These are phyloP conservation scores for Colletotrichum agaves DNA, from an alignment of 2,329 filamentous ascomycete genomes.

Conservation along the genomic window DNA sequence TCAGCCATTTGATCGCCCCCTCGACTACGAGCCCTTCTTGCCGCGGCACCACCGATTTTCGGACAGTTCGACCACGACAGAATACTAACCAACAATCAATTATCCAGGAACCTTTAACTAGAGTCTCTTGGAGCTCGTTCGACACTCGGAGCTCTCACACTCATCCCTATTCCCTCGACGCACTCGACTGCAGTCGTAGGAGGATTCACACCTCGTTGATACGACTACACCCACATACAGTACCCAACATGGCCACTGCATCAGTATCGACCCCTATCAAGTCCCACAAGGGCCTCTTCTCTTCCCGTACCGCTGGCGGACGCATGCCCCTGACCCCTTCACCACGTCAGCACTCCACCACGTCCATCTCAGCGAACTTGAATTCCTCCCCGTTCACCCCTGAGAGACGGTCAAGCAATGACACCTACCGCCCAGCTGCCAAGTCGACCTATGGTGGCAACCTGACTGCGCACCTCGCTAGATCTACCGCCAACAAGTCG, in stretches of 20 bases:
- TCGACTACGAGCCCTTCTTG: slow-evolving; percentile 57
- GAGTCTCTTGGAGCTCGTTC: slow-evolving; percentile 69
- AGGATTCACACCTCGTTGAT: slow-evolving; percentile 51
- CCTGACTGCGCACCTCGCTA: slow-evolving; percentile 81
- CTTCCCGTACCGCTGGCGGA: slow-evolving; percentile 90
- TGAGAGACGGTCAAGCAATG: slow-evolving; percentile 65
- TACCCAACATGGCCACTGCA: slow-evolving; percentile 78
- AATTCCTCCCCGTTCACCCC: slow-evolving; percentile 84
- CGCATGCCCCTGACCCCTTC: slow-evolving; percentile 95
- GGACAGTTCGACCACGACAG: slow-evolving; percentile 55
- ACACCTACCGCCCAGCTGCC: slow-evolving; percentile 59
- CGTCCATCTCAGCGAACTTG: slow-evolving; percentile 60
- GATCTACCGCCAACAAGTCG: slow-evolving; percentile 70
- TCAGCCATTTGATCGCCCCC: slow-evolving; percentile 59
- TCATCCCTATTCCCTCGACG: slow-evolving; percentile 51
- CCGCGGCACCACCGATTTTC: slow-evolving; percentile 57
- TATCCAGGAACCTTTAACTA: slow-evolving; percentile 67
- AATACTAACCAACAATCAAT: slow-evolving; percentile 63
- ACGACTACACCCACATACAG: slow-evolving; percentile 45
- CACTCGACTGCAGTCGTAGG: slow-evolving; percentile 60
- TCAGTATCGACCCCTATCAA: slow-evolving; percentile 91
- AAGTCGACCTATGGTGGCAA: slow-evolving; percentile 86
- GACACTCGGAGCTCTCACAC: slow-evolving; percentile 52
- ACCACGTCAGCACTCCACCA: slow-evolving; percentile 71
- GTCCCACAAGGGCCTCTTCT: slow-evolving; percentile 94